Evolutionary conservation across 768 basidiomycete species (phyloP), one percentile per base, ranked within the genome.

Genomic region (Suillus subluteus): DNA sequence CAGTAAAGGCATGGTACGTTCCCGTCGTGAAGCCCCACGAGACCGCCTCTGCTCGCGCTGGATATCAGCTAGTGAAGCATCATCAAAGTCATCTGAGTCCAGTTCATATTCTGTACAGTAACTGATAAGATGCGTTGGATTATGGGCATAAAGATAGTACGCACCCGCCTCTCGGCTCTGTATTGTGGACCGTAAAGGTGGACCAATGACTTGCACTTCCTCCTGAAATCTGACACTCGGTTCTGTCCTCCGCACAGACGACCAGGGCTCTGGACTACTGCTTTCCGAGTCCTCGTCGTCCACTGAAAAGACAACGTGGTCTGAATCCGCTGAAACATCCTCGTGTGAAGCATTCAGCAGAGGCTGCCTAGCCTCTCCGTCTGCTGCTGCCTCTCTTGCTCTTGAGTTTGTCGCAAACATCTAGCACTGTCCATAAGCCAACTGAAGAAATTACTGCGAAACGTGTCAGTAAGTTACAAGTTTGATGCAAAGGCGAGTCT

Each of bases 11-110:
- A 88, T 88, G 6, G 84, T 76, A 66, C 88, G 87, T 64, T 88
- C 86, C 54, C 81, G 78, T 23, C 79, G 78, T 62, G 78, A 72
- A 70, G 71, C 69, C 64, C 76, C 71, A 23, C 67, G 68, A 18
- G 63, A 52, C 9, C 50, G 66, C 40, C 67, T 70, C 44, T 68
- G 77, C 38, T 74, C 72, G 46, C 66, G 76, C 54, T 69, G 77
- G 48, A 78, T 73, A 48, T 79, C 76, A 4, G 71, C 71, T 48
- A 78, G 69, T 38, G 76, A 50, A 0, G 79, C 67, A 70, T 89
- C 89, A 63, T 94, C 92, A 15, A 95, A 78, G 26, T 94, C 93
- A 75, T 96, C 94, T 0, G 87, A 82, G 73, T 96, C 95, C 23
- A 92, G 85, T 15, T 96, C 95, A 76, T 83, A 97, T 73, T 92